Conservation (phyloP, 805 yeast species). For the Saccharomyces paradoxus region DNA sequence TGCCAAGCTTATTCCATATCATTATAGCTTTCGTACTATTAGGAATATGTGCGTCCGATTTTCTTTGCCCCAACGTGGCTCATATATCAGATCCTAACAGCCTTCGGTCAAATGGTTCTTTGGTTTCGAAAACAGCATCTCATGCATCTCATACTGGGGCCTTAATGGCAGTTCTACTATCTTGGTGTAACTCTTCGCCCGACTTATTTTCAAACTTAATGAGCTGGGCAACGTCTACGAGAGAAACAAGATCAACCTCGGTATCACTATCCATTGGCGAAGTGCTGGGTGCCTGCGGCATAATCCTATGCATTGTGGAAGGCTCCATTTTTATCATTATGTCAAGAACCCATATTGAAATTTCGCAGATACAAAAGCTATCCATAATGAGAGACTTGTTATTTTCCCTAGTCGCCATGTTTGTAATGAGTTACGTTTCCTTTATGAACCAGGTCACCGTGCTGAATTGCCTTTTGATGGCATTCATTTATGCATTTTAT, state of each 20-base stretch:
- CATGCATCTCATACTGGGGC: slow-evolving; percentile 14
- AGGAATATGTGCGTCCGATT: slow-evolving; percentile 32
- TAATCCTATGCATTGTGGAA: slow-evolving; percentile 29
- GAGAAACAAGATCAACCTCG: slow-evolving; percentile 4
- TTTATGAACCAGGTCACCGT: slow-evolving; percentile 18
- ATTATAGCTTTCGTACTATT: slow-evolving; percentile 24
- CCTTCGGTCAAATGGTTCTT: slow-evolving; percentile 1
- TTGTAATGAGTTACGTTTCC: slow-evolving; percentile 20
- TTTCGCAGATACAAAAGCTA: slow-evolving; percentile 13
- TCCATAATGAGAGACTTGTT: slow-evolving; percentile 22
- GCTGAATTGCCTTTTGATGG: slow-evolving; percentile 22
- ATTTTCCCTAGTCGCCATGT: slow-evolving; percentile 20
- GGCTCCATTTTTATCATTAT: slow-evolving; percentile 28
- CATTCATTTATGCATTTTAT: slow-evolving; percentile 18
- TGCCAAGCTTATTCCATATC: slow-evolving; percentile 23
- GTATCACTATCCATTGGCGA: slow-evolving; percentile 29
- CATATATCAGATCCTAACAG: slow-evolving; percentile 20
- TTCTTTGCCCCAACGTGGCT: slow-evolving; percentile 30
- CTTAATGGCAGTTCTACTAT: slow-evolving; percentile 25
- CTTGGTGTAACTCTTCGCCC: slow-evolving; percentile 34
- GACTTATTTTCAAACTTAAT: slow-evolving; percentile 31
- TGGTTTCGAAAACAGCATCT: not conserved
- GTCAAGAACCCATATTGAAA: slow-evolving; percentile 13
- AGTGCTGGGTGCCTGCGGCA: slow-evolving; percentile 33
- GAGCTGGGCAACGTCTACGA: slow-evolving; percentile 24